Evolutionary conservation across 2,329 filamentous ascomycete genomes (phyloP).

Genomic region (Pseudogymnoascus pannorum): DNA sequence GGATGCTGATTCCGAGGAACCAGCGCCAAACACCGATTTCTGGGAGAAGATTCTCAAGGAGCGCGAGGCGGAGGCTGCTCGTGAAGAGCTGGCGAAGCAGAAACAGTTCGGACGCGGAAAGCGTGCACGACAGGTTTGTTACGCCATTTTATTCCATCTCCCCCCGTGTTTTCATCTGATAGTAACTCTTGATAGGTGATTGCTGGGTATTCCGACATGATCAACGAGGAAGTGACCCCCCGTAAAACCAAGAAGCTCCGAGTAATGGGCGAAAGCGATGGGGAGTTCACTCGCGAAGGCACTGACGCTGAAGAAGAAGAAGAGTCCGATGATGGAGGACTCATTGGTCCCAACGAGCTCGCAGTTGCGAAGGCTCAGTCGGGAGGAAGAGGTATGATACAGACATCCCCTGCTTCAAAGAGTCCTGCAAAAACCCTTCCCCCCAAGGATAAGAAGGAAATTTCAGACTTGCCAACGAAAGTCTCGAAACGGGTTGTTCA

Average conservation of each 20-base stretch:
- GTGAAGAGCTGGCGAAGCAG: conserved; percentile 58
- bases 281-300: conserved; percentile 13
- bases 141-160: neutral
- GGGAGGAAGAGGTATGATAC: conserved; percentile 3
- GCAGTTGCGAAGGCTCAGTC: neutral
- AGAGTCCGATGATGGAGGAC: conserved; percentile 6
- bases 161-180: neutral
- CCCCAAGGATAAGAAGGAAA: neutral
- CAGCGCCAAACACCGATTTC: conserved; percentile 56
- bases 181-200: conserved; percentile 9
- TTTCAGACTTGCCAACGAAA: neutral
- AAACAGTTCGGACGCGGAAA: conserved; percentile 82
- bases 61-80: conserved; percentile 70
- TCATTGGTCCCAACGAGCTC: neutral
- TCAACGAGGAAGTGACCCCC: conserved; percentile 13
- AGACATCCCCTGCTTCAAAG: neutral
- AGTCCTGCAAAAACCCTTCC: neutral
- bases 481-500: neutral
- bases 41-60: conserved; percentile 89
- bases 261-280: conserved; percentile 7
- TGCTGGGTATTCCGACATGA: conserved; percentile 12
- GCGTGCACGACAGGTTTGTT: conserved; percentile 37
- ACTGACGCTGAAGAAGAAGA: conserved; percentile 13
- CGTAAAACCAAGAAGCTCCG: neutral
- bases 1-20: conserved; percentile 42